Evolutionary conservation across 768 basidiomycete species (phyloP).

Genomic region (Sarcodon aspratus): DNA sequence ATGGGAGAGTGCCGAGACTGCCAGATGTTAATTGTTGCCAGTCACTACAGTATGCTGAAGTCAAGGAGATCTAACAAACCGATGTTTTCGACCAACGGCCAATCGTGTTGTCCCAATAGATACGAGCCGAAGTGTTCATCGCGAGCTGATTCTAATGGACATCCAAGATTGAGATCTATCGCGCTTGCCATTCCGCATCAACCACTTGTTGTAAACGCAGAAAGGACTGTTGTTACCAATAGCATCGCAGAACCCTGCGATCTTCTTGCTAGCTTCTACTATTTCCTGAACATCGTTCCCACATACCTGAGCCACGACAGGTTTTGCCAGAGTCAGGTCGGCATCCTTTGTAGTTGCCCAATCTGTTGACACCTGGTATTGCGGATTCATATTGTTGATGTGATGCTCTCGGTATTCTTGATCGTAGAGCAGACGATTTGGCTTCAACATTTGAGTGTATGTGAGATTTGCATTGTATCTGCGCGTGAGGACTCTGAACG

Average conservation of each 20-base stretch:
- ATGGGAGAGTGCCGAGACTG: slow-evolving; percentile 54
- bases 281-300: slow-evolving; percentile 58
- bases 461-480: slow-evolving; percentile 54
- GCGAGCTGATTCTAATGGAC: slow-evolving; percentile 60
- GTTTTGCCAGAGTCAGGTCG: slow-evolving; percentile 11
- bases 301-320: slow-evolving; percentile 63
- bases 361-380: slow-evolving; percentile 7
- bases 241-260: slow-evolving; percentile 53
- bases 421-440: slow-evolving; percentile 51
- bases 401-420: slow-evolving; percentile 54
- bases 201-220: not conserved
- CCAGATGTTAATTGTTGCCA: too few relatives aligned
- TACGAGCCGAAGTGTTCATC: slow-evolving; percentile 67
- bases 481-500: slow-evolving; percentile 54
- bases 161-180: slow-evolving; percentile 71
- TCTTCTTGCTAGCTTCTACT: slow-evolving; percentile 45
- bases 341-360: not conserved
- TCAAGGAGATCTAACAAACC: slow-evolving; percentile 26
- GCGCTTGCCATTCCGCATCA: slow-evolving; percentile 4
- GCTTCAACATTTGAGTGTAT: slow-evolving; percentile 71
- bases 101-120: slow-evolving; percentile 60
- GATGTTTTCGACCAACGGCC: slow-evolving; percentile 55
- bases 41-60: not conserved
- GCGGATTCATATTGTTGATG: slow-evolving; percentile 38
- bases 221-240: slow-evolving; percentile 37